Evolutionary conservation across 2,329 filamentous ascomycete genomes (phyloP), one percentile per base, ranked within the genome.

Genomic region (Neocucurbitaria cava): DNA sequence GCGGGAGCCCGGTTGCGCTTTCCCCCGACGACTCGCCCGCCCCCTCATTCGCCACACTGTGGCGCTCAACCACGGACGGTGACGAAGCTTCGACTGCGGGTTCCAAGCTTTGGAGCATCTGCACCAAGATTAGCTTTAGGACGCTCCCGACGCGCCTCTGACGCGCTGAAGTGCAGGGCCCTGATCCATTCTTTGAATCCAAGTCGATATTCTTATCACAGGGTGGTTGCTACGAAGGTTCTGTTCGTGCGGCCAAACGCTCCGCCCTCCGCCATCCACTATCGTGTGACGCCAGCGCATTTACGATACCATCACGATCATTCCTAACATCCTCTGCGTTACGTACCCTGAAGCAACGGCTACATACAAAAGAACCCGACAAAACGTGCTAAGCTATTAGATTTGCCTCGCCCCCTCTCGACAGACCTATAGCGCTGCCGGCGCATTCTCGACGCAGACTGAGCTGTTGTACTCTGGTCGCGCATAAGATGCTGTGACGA

Each of bases 401-500:
- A 30, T 26, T 7, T 13, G 20, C 24, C 46, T n/a, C 5, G 5
- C 9, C 9, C 9, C 5, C 31, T 35, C 31, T 35, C n/a, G 13
- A 31, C 30, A 26, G 9, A 9, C 24, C 24, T 9, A 26, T 26
- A 26, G 24, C 5, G 5, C 24, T 26, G 20, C 28, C 39, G 41
- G 24, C 17, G 42, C 30, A 38, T 17, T 45, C 39, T 6, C 33
- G 5, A 28, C 20, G 45, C 31, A 39, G 3, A 33, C 33, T 18
- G 42, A 38, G 30, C 28, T 35, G 46, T 23, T 20, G 35, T 20
- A 30, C 44, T 49, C 43, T 13, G 40, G 50, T 15, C 44, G 43
- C 36, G 46, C 53, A 46, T 53, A 62, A 46, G 40, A 69, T 69
- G 66, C 51, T 49, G 46, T 65, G 58, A 68, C 57, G 39, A 74